Evolutionary conservation across 352 stramenopile species (phyloP), one percentile per base, ranked within the genome.

Genomic region (Phytophthora pinifolia): DNA sequence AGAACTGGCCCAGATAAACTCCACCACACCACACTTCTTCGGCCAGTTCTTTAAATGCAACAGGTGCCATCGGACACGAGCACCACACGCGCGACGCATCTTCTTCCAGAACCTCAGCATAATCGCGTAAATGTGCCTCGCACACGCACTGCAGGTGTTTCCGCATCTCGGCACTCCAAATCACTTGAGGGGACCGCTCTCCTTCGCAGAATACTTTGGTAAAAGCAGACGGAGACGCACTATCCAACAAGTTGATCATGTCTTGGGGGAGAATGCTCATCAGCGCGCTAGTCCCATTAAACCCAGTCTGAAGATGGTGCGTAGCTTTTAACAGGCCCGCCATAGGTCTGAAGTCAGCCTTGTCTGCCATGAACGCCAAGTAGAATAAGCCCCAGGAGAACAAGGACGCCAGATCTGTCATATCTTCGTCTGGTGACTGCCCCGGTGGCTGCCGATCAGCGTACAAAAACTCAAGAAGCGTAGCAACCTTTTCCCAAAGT

Each of bases 161-260:
- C 9, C 92, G 78, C 96, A 98, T 98, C 0, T 89, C 72, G n/a
- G 72, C 55, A 54, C 75, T 97, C 96, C 96, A 99, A 62, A 98
- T 94, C 4, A 98, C 92, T 37, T 96, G 76, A 15, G 95, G 90
- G 1, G 92, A 97, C 42, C 88, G 67, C 15, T 86, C 76, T 29
- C 93, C 75, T 14, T 88, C 81, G 27, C 72, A 86, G 48, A 98
- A 98, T 6, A 97, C 66, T 20, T 96, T 77, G 1, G 83, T 77
- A 59, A 98, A 98, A 33, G 79, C 75, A 33, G 89, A 70, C 0
- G 80, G 60, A 5, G 79, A 87, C 30, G 89, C 76, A n/a, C 68
- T 86, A 2, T 93, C 76, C 0, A 99, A 74, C 17, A 96, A 74
- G 15, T 74, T 83, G 14, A 98, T 88, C 76, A 98, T 81, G 13